Base-by-base conservation (phyloP, 805 yeast species). In the Candida arabinofermentans region DNA sequence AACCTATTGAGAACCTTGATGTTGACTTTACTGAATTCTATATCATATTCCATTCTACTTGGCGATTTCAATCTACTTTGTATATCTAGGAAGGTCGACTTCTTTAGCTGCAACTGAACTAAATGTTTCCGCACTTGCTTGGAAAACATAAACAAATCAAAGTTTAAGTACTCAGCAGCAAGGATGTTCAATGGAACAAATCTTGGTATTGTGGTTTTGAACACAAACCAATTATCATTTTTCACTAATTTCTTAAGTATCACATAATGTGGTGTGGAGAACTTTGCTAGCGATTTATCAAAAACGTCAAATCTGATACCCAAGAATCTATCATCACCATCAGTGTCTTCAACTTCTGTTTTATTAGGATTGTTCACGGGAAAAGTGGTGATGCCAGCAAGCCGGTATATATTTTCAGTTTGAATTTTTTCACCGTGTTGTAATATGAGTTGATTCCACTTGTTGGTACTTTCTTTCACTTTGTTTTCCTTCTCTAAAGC, bases 221-320 rank as follows among this genome's bases (percentile, higher is more conserved):
- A 64, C 2, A 64, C 29, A 18, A 36, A 42, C 68, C 68, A 64
- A 16, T 52, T 49, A 16, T 51, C 48, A 36, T 52, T 61, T 34
- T 60, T 61, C 8, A 40, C 40, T 2, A 39, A 36, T 34, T 44
- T 54, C 17, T 53, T 49, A 33, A 77, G 57, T 3, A 77, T 75
- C 13, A 71, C 64, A 51, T 77, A 77, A 49, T 75, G 79, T 2
- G 81, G 77, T 1, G 57, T 51, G 4, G 55, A 32, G 49, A 58
- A 77, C 27, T 58, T 57, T 2, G 42, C 26, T 13, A 50, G 46
- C 2, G 62, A 54, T 2, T 33, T 23, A 35, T 62, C 61, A 47
- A 63, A 68, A 2, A 67, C 50, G 44, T 77, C 83, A 49, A 75
- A 75, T n/a, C 83, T 55, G 6, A 77, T 46, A 0, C 83, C 83